Evolutionary conservation across 192 early-diverging fungal species (phyloP), one percentile per base, ranked within the genome.

Genomic region (Backusella westeae): DNA sequence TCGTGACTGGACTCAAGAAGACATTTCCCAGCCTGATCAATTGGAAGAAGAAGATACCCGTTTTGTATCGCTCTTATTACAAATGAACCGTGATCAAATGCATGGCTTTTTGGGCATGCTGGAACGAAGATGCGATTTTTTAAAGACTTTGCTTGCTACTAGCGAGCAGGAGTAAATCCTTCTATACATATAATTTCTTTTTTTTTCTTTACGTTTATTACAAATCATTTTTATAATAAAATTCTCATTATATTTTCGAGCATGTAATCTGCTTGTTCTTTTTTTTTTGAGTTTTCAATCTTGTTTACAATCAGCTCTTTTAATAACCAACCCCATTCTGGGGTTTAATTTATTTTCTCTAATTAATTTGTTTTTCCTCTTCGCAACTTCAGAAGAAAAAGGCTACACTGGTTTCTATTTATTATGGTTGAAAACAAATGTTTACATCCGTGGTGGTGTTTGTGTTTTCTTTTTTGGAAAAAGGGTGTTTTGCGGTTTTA

Each of bases 41-140:
- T 49, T 49, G 29, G 79, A 80, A 56, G 39, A 74, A 15, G 80
- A 81, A 44, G 80, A 81, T 38, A 73, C 72, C 32, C 36, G 75
- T 42, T 81, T 81, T 74, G 73, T 67, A 4, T 74, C 71, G 12
- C 72, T 81, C 23, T 71, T 81, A 35, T 66, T 76, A n/a, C 72
- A 71, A 39, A 87, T 89, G 86, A 78, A 82, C 29, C 84, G 85
- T 49, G 82, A 84, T 42, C 86, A 89, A 75, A 83, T 89, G 80
- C 81, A 86, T 72, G 84, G 80, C 38, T 87, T 87, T 71, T 74
- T 89, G 26, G 76, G 75, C 26, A 85, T 87, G 39, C 82, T 89
- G n/a, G 86, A 89, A 78, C 78, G 85, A 56, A 73, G 88, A 6
- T 89, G 88, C 34, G 82, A 81, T 4, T 83, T 89, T 39, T 66